Evolutionary conservation across 2,329 filamentous ascomycete genomes (phyloP), one percentile per base, ranked within the genome.

Genomic region (Xylariaceae sp.): DNA sequence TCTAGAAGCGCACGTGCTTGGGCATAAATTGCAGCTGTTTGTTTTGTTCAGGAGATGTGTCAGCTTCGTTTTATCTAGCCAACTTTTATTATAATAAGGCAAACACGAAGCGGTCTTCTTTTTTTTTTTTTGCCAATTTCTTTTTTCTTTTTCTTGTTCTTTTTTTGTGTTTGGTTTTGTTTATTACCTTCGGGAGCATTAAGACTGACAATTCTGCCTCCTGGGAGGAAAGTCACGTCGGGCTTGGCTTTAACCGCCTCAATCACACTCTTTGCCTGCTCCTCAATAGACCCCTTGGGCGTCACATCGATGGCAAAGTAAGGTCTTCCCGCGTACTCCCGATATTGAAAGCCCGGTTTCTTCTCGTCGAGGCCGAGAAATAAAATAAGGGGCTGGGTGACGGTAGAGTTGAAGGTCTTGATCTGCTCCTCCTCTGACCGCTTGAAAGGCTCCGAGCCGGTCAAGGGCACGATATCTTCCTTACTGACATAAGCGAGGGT

Each of bases 261-360:
- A 35, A 87, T 78, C 5, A 91, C 74, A 31, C 74, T 74, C 54
- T 81, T 80, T 1, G 85, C 85, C 43, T 80, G 80, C 2, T 85
- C 82, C 54, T 80, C 82, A 37, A 84, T 74, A 3, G 76, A 76
- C 1, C 81, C 85, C 59, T 80, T 83, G 0, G 90, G 87, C 2
- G 91, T 95, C 26, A 96, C 80, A 68, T 97, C 94, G 9, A 99
- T 71, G 1, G 91, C 92, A 68, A 97, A 99, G 73, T 85, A 95
- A 1, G 94, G 91, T 47, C 80, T 79, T 2, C 92, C 94, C 35
- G 77, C 80, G 68, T 95, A 95, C 47, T 83, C 83, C 56, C 83
- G 84, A 66, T 86, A 87, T 56, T 76, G 67, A 50, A 87, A 80
- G 0, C 74, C 79, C 32, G 67, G 64, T 19, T 70, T 59, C 62